phyloP scores from a whole-genome alignment of 495 filamentous ascomycete species.

The Daldinia loculata region DNA sequence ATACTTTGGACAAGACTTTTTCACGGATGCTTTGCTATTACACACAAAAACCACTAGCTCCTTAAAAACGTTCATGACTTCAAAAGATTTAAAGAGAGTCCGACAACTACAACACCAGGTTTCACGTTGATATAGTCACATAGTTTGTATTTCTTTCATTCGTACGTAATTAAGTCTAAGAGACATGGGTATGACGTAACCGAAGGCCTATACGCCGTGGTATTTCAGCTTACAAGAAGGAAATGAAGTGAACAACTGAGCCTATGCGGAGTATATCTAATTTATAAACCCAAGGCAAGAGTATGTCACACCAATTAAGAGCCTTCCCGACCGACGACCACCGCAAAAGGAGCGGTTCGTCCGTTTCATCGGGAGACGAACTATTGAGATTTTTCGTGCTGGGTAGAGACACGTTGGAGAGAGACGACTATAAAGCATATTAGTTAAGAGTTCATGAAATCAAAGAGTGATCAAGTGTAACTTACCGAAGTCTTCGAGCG shows the following conservation, averaged over 20 bases:
- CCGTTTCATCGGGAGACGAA: constrained; percentile 38
- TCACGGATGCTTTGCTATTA: too few species aligned
- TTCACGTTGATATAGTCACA: constrained; percentile 3
- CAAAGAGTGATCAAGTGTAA: constrained; percentile 25
- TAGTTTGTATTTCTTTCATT: constrained; percentile 48
- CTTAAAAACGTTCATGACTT: background rate
- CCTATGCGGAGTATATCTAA: constrained; percentile 41
- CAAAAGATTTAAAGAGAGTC: background rate
- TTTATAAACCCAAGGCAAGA: constrained; percentile 46
- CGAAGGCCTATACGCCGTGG: constrained; percentile 47
- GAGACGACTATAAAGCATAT: constrained; percentile 68
- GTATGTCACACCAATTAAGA: constrained; percentile 45
- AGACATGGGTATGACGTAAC: constrained; percentile 50
- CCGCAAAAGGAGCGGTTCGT: constrained; percentile 3
- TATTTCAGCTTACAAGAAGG: constrained; percentile 55
- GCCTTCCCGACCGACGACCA: constrained; percentile 30
- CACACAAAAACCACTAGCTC: background rate
- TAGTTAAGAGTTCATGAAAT: constrained; percentile 48
- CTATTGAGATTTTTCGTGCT: constrained; percentile 81
- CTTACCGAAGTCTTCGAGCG: constrained; percentile 87
- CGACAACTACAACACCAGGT: background rate
- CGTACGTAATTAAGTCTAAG: constrained; percentile 49
- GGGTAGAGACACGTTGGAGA: constrained; percentile 83
- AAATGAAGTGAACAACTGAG: constrained; percentile 50
- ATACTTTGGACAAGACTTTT: too few species aligned